Conservation (phyloP, 2,329 filamentous ascomycete species). For the Ophiognomonia clavigignenti-juglandacearum region DNA sequence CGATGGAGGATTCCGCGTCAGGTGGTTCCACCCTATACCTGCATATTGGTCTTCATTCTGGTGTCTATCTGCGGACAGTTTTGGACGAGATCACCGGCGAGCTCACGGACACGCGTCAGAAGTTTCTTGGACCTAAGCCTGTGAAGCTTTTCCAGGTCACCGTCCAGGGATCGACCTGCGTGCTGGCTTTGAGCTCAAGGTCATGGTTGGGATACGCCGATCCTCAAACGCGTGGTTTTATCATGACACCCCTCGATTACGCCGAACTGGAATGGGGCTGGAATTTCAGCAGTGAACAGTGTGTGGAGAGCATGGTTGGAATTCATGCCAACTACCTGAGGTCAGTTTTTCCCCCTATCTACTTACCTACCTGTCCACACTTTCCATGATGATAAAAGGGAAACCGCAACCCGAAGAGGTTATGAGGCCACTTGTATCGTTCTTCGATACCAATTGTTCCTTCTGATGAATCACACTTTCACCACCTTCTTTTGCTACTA, state of each 20-base stretch:
- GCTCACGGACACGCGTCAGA: constrained; percentile 87
- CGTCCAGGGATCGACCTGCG: constrained; percentile 76
- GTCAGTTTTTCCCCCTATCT: constrained; percentile 45
- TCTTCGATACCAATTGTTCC: constrained; percentile 88
- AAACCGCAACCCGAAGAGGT: constrained; percentile 48
- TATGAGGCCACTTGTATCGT: constrained; percentile 49
- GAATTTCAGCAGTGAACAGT: constrained; percentile 95
- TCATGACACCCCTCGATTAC: constrained; percentile 88
- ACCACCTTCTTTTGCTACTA: not conserved
- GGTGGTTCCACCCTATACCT: constrained; percentile 87
- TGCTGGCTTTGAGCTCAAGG: constrained; percentile 84
- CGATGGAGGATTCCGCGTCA: constrained; percentile 90
- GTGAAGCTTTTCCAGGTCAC: constrained; percentile 90
- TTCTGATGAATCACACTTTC: constrained; percentile 57
- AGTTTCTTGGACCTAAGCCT: constrained; percentile 86
- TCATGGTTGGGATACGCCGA: constrained; percentile 97
- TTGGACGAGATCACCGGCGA: constrained; percentile 95
- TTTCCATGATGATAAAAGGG: constrained; percentile 60
- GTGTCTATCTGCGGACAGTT: constrained; percentile 91
- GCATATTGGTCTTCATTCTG: constrained; percentile 92
- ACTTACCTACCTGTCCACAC: constrained; percentile 28
- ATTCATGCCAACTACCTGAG: constrained; percentile 84
- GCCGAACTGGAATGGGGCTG: constrained; percentile 86
- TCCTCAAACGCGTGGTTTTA: constrained; percentile 78
- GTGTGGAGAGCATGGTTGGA: constrained; percentile 87